Evolutionary conservation across 805 yeast genomes (phyloP), one percentile per base, ranked within the genome.

Genomic region (Myxozyma mucilagina): DNA sequence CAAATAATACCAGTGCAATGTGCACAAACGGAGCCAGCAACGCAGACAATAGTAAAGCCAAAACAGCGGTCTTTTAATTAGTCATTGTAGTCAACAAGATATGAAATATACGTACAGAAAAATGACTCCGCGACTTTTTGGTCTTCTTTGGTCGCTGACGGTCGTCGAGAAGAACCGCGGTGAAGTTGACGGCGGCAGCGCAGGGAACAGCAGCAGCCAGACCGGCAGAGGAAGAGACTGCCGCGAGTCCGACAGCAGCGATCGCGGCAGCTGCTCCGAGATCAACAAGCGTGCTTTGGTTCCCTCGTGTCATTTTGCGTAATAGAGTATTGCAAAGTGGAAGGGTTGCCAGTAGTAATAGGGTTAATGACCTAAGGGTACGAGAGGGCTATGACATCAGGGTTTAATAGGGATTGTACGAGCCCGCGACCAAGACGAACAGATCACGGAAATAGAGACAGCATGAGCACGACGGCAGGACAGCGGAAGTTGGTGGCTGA

Each of bases 1-100:
- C 97, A 70, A 89, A 83, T 11, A 90, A 68, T 1, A 90, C 77
- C 49, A 87, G 71, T 1, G 79, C 60, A 1, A 74, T 39, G 49
- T 73, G 72, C 5, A 75, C 14, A 3, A 61, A 24, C 20, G 78
- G 74, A 1, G 72, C 34, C 18, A 63, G 41, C 11, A 63, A 52
- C 1, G 47, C 59, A 4, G 66, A 47, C 18, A 63, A 47, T 6
- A 61, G 43, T n/a, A 63, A 45, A 1, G 64, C 57, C 20, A 59
- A 53, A 4, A 56, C 38, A 8, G 52, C 18, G 4, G 57, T 62
- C 66, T 61, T 29, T 35, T 13, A 4, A 18, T 6, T 24, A 24
- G n/a, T 42, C 4, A 10, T 8, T 7, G 20, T 11, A 10, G 4
- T 35, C n/a, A 4, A 13, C 10, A 16, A n/a, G 34, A 54, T 18